A percentile compares a stretch with the other conserved stretches of the same genome.
These are phyloP conservation scores for Picochlorum costavermella DNA, from an alignment of 139 green algal genomes.

Conservation along the genomic window DNA sequence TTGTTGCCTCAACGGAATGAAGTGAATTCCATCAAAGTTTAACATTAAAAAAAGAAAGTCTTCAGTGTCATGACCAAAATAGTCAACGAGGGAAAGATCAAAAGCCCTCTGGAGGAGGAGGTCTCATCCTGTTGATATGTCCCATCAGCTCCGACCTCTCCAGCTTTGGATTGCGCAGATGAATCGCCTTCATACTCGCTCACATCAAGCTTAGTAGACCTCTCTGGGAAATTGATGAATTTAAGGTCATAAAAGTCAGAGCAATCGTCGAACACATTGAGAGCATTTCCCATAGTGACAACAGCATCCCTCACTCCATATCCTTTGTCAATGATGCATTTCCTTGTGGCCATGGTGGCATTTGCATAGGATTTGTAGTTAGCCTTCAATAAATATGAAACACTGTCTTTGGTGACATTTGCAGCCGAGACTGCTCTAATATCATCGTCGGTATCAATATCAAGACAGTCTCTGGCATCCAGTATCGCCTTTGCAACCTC, in stretches of 20 bases:
- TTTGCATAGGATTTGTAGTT: conserved; percentile 11
- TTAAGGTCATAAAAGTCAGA: conserved; percentile 3
- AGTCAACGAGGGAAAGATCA: too few relatives aligned
- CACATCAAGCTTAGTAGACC: not conserved
- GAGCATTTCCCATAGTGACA: conserved; percentile 5
- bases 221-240: conserved; percentile 4
- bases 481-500: not conserved
- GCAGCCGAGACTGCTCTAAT: conserved; percentile 7
- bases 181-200: too few relatives aligned
- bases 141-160: too few relatives aligned
- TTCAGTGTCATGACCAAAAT: too few relatives aligned
- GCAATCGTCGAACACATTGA: conserved; percentile 17
- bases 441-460: conserved; percentile 8
- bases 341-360: conserved; percentile 1
- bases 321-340: conserved; percentile 23
- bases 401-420: conserved; percentile 5
- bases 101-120: too few relatives aligned
- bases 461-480: conserved; percentile 4
- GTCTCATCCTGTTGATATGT: too few relatives aligned
- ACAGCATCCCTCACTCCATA: conserved; percentile 14
- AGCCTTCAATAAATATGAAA: conserved; percentile 1
- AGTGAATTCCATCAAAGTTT: too few relatives aligned
- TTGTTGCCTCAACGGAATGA: too few relatives aligned
- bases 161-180: too few relatives aligned
- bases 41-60: too few relatives aligned